Base-by-base conservation (phyloP, 768 basidiomycete genomes). In the Russula dissimulans region DNA sequence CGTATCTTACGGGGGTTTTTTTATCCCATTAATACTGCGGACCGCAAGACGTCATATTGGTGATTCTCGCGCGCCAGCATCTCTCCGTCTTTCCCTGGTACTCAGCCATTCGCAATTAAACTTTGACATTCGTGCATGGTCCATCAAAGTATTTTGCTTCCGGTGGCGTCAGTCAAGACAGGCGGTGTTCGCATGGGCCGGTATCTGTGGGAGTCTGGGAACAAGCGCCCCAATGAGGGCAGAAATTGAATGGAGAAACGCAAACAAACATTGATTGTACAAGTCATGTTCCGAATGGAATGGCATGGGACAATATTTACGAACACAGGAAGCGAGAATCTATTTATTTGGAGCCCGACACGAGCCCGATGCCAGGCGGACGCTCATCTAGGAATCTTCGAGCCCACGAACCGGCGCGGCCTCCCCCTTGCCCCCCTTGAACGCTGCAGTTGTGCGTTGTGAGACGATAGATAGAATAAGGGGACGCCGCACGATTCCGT, bases 271-370 rank as follows among this genome's bases (percentile, higher is more conserved):
- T 44, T n/a, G 32, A 58, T 44, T 36, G 34, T 41, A 15, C 54
- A 51, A 43, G 43, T 22, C 29, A 50, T 18, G 7, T 60, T 44
- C 59, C 54, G 36, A 60, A 60, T 56, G 36, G 14, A 48, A 34
- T 43, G 38, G 45, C 39, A 56, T 41, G 36, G 14, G 54, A 34
- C 49, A 44, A 51, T 45, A 56, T 41, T 48, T 18, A 47, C 29
- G 36, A 56, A 60, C 55, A 26, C 9, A 45, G 47, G 36, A 15
- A 44, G 32, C 8, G 41, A 8, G 31, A 54, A 41, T n/a, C 32
- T 47, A 36, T 48, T 54, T 46, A 18, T 50, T 44, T 46, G 44
- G 57, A 22, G 31, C n/a, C 38, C 36, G 46, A 54, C 42, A 32
- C 26, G 10, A 15, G 36, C 54, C 32, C 44, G 44, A 55, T 36